phyloP scores from a whole-genome alignment of 2,329 filamentous ascomycete species.

The Fusarium algeriense region DNA sequence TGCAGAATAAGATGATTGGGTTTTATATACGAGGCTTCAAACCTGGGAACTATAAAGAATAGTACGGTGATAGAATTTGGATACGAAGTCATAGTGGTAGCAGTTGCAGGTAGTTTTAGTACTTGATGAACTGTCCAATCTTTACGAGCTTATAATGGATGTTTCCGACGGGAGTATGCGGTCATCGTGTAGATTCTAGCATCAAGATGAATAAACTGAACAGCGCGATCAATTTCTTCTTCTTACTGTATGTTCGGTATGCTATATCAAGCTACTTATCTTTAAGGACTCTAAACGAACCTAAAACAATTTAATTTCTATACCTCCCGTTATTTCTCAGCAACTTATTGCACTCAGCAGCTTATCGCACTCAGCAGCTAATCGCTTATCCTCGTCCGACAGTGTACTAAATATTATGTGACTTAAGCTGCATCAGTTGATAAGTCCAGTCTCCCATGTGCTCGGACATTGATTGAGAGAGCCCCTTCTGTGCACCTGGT shows the following conservation, averaged over 20 bases:
- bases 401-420: no score
- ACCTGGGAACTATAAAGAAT: neutral
- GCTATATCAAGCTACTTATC: no score
- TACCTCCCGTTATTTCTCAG: no score
- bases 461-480: no score
- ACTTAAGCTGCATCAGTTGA: no score
- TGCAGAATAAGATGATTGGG: conserved; percentile 13
- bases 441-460: no score
- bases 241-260: neutral
- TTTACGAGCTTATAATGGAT: neutral
- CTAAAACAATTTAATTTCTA: neutral
- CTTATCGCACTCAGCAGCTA: no score
- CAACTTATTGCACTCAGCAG: no score
- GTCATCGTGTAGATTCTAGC: neutral
- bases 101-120: neutral
- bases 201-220: neutral
- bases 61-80: neutral
- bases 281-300: neutral
- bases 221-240: neutral
- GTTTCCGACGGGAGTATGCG: neutral
- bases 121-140: neutral
- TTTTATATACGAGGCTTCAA: conserved; percentile 12
- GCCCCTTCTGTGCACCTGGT: no score
- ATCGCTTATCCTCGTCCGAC: no score
- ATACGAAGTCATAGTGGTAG: conserved; percentile 1